phyloP scores from a whole-genome alignment of 345 rosid genomes.

The Anacardium occidentale region DNA sequence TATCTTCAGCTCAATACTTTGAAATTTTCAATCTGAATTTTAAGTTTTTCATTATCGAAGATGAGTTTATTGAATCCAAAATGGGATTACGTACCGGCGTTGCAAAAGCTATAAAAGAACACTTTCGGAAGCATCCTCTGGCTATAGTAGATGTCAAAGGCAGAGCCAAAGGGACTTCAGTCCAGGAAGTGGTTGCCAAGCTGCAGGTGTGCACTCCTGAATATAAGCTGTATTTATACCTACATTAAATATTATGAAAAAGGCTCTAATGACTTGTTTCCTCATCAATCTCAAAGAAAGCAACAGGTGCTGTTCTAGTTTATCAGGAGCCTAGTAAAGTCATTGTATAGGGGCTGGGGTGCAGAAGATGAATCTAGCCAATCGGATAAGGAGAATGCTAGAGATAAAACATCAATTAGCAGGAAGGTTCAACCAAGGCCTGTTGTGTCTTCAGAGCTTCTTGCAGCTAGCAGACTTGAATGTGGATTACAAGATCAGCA shows the following conservation, averaged over 20 bases:
- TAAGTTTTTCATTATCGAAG: too few relatives aligned
- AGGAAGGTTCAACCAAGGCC: slow-evolving; percentile 22
- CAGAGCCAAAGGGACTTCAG: slow-evolving; percentile 91
- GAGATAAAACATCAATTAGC: slow-evolving; percentile 17
- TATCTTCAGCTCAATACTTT: too few relatives aligned
- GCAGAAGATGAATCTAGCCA: slow-evolving; percentile 47
- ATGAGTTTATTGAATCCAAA: too few relatives aligned
- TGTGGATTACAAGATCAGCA: slow-evolving; percentile 50
- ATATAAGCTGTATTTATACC: slow-evolving; percentile 1
- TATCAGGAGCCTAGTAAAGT: slow-evolving; percentile 94
- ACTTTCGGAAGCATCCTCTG: slow-evolving; percentile 74
- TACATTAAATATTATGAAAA: not conserved
- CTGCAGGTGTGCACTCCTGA: slow-evolving; percentile 53
- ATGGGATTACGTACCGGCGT: too few relatives aligned
- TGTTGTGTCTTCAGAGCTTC: slow-evolving; percentile 64
- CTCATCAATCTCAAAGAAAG: slow-evolving; percentile 52
- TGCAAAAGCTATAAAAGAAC: slow-evolving; percentile 66
- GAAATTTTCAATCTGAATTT: too few relatives aligned
- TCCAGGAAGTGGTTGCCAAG: slow-evolving; percentile 78
- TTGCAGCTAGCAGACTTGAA: slow-evolving; percentile 76
- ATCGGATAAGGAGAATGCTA: slow-evolving; percentile 18
- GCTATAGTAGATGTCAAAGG: slow-evolving; percentile 90
- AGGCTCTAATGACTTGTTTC: not conserved
- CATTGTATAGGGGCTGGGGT: slow-evolving; percentile 85
- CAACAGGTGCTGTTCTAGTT: slow-evolving; percentile 72